phyloP scores from a whole-genome alignment of 1,284 basidiomycete species.

The Mycena sp. region DNA sequence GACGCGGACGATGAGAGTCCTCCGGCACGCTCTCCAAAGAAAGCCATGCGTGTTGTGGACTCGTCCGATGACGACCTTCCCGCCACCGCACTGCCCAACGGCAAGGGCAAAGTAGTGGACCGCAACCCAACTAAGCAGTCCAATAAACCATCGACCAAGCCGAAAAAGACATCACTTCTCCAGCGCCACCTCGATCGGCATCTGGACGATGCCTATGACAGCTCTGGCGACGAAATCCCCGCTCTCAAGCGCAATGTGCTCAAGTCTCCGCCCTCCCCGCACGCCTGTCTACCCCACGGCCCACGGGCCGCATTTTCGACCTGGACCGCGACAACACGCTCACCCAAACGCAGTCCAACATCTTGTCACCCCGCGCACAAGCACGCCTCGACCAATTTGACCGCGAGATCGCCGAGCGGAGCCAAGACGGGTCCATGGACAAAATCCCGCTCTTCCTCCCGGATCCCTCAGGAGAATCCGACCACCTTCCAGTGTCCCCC shows the following conservation, averaged over 20 bases:
- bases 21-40: not conserved
- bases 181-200: not conserved
- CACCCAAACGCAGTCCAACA: not conserved
- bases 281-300: not conserved
- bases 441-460: constrained; percentile 15
- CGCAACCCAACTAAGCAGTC: no score
- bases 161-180: not conserved
- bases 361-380: constrained; percentile 21
- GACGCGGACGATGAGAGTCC: not conserved
- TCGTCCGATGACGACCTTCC: constrained; percentile 4
- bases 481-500: not conserved
- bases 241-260: no score
- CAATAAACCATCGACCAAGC: not conserved
- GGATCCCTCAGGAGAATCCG: constrained; percentile 7
- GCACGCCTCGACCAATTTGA: constrained; percentile 21
- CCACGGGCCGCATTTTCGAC: not conserved
- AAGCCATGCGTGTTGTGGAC: not conserved
- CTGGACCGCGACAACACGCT: not conserved
- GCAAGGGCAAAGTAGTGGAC: constrained; percentile 10
- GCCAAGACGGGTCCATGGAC: not conserved
- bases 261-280: not conserved
- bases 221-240: not conserved
- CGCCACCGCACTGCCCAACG: not conserved
- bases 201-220: not conserved
- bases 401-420: constrained; percentile 7